Evolutionary conservation across 305 asterid genomes (phyloP).

Genomic region (Fraxinus sp.): DNA sequence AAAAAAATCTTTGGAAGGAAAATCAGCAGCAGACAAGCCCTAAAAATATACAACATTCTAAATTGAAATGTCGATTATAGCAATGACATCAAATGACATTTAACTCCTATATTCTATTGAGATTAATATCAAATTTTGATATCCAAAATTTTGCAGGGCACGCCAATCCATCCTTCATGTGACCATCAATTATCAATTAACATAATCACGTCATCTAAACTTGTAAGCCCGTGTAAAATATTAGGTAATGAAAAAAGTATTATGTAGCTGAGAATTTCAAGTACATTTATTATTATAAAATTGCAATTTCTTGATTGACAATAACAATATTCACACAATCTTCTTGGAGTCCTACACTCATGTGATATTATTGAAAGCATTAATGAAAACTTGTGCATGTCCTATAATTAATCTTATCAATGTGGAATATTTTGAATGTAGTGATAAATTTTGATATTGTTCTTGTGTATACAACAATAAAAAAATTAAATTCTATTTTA

Average conservation of each 20-base stretch:
- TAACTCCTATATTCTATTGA: too few relatives aligned
- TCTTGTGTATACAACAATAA: background rate
- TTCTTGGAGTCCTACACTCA: background rate
- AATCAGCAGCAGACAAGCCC: too few relatives aligned
- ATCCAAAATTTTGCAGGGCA: too few relatives aligned
- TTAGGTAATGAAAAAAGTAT: background rate
- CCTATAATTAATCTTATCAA: background rate
- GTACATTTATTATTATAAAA: background rate
- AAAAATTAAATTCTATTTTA: too few relatives aligned
- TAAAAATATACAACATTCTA: background rate
- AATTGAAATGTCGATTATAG: background rate
- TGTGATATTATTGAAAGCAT: too few relatives aligned
- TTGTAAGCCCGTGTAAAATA: background rate
- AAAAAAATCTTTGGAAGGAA: too few relatives aligned
- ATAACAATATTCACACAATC: background rate
- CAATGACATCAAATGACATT: too few relatives aligned
- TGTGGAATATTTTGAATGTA: background rate
- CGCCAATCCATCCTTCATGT: too few relatives aligned
- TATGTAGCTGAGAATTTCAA: background rate
- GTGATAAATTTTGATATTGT: background rate
- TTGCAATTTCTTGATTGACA: background rate
- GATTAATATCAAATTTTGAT: too few relatives aligned
- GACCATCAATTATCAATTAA: background rate
- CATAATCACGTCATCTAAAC: background rate
- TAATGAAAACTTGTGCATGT: background rate